Evolutionary conservation across 1,284 basidiomycete genomes (phyloP), one percentile per base, ranked within the genome.

Genomic region (Trichosporon coremiiforme): DNA sequence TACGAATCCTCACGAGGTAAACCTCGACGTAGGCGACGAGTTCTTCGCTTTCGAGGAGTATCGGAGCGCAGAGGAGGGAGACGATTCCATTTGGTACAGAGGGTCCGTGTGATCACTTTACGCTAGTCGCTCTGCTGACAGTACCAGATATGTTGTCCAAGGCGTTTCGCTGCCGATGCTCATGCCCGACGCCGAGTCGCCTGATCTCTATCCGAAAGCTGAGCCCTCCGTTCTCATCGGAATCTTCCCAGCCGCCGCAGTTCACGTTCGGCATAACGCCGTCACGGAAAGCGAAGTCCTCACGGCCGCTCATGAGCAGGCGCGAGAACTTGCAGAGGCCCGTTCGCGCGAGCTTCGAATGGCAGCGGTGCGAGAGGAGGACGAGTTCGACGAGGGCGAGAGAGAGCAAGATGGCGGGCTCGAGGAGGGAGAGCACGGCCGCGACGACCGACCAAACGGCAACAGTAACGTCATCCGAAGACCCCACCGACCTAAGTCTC

Each of bases 31-130:
- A 25, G 95, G 95, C 66, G 95, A 98, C 81, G 95, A 98, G 81
- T 90, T 98, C 47, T 98, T 98, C 84, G 94, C 94, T 29, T 96
- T 97, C 78, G 94, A 97, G 84, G 90, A 90, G 80, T 95, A 93
- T 81, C 89, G 74, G 17, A 76, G 75, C 66, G 66, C 66, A 4
- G 66, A 74, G 12, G 78, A 78, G 12, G 79, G 78, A 70, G 87
- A 86, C 72, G 91, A 88, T 15, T 91, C 93, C 29, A 83, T 90
- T 9, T 95, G 93, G 93, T 95, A 93, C 82, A 86, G 93, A 86
- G 93, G 94, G 93, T 93, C 79, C 83, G 90, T 67, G 71, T 66
- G 17, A 33, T 36, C 41, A 66, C 66, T 70, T 38, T 12, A 38
- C 36, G 20, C 70, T 38, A 41, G 71, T 65, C 15, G 9, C 4